Conservation (phyloP, 768 basidiomycete genomes). For the Gloeopeniophorella convolvens region DNA sequence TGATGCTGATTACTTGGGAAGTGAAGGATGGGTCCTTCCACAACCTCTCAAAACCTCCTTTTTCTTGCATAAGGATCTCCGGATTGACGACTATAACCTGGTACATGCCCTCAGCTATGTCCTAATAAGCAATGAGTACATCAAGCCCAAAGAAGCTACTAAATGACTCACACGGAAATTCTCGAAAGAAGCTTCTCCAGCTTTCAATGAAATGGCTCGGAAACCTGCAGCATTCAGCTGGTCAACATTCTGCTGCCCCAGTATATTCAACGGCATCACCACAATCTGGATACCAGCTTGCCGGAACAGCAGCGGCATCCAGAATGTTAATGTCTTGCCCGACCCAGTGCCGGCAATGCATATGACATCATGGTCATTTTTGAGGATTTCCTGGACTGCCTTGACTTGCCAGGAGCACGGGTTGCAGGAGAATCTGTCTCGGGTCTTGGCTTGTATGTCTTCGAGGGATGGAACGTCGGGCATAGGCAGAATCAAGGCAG, state of each 20-base stretch:
- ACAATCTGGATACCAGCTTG: slow-evolving; percentile 24
- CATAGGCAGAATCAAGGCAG: too few species aligned
- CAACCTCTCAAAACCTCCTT: slow-evolving; percentile 11
- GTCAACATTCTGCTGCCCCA: slow-evolving; percentile 9
- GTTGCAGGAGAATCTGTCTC: neutral
- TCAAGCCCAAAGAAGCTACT: neutral
- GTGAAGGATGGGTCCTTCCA: slow-evolving; percentile 17
- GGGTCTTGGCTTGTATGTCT: neutral
- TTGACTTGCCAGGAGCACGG: slow-evolving; percentile 22
- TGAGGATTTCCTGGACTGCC: slow-evolving; percentile 3
- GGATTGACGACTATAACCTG: slow-evolving; percentile 7
- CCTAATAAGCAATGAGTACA: neutral
- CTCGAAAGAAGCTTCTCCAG: neutral
- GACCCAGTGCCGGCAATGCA: slow-evolving; percentile 17
- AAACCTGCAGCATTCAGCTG: neutral
- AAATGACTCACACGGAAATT: neutral
- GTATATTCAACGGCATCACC: slow-evolving; percentile 14
- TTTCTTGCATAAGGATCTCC: slow-evolving; percentile 11
- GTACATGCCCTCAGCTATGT: slow-evolving; percentile 1
- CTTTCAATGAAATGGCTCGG: slow-evolving; percentile 2
- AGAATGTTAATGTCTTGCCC: slow-evolving; percentile 22
- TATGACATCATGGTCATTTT: slow-evolving; percentile 14
- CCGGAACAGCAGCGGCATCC: slow-evolving; percentile 19
- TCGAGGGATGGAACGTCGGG: neutral
- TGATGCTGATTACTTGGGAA: slow-evolving; percentile 12